Percentiles rank a stretch among this genome's conserved stretches.
phyloP scores from a whole-genome alignment of 805 yeast genomes.

The Spathaspora passalidarum region DNA sequence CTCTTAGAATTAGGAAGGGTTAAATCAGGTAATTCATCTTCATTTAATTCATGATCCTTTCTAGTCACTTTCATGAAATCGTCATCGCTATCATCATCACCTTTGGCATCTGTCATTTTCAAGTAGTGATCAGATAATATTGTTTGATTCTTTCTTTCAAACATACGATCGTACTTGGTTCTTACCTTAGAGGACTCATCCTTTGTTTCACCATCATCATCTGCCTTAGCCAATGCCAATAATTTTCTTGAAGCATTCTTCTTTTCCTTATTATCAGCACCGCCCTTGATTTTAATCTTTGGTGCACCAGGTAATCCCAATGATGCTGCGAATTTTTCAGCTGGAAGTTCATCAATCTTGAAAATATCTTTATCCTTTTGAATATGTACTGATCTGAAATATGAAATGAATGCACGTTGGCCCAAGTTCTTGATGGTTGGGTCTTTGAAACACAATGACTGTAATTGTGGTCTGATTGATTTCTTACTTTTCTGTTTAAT shows the following conservation, averaged over 20 bases:
- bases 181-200: constrained; percentile 40
- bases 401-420: constrained; percentile 93
- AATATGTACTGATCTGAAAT: constrained; percentile 76
- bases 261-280: constrained; percentile 58
- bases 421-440: constrained; percentile 91
- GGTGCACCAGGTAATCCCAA: constrained; percentile 97
- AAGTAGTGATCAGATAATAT: constrained; percentile 86
- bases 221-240: constrained; percentile 47
- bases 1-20: constrained; percentile 74
- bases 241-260: constrained; percentile 81
- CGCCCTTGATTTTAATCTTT: constrained; percentile 67
- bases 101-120: constrained; percentile 56
- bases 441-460: constrained; percentile 84
- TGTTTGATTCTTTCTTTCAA: constrained; percentile 89
- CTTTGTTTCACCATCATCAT: constrained; percentile 57
- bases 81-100: constrained; percentile 46
- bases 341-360: constrained; percentile 69
- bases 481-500: constrained; percentile 73
- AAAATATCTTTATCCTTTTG: constrained; percentile 88
- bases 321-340: constrained; percentile 82
- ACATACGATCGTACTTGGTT: constrained; percentile 93
- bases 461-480: constrained; percentile 78
- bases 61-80: constrained; percentile 84
- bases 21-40: constrained; percentile 62
- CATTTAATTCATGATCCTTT: constrained; percentile 65